Evolutionary conservation across 345 rosid species (phyloP).

Genomic region (Bruguiera gymnorhiza): DNA sequence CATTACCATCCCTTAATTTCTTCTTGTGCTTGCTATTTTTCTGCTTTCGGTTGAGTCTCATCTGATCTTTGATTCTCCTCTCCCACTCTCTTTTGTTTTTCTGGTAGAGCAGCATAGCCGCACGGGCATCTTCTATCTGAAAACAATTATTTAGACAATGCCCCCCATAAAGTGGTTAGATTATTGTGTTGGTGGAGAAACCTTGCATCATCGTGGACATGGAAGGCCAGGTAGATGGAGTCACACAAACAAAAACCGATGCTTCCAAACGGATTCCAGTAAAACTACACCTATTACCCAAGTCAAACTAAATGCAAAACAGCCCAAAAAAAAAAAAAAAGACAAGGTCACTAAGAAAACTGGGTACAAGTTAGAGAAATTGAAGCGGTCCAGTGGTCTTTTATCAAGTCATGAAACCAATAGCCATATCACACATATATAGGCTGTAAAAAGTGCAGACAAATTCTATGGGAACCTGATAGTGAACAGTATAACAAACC

Average conservation of each 20-base stretch:
- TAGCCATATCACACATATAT: background rate
- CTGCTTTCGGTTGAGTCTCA: conserved; percentile 51
- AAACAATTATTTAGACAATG: background rate
- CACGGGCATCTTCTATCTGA: conserved; percentile 83
- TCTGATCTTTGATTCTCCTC: conserved; percentile 55
- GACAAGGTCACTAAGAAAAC: too few relatives aligned
- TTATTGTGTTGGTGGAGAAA: too few relatives aligned
- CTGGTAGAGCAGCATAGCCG: conserved; percentile 84
- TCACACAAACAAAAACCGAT: too few relatives aligned
- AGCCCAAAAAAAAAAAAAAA: too few relatives aligned
- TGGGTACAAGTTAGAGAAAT: background rate
- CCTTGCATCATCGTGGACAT: too few relatives aligned
- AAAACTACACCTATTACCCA: too few relatives aligned
- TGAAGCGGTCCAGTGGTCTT: too few relatives aligned
- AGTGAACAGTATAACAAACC: background rate
- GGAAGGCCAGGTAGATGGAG: too few relatives aligned
- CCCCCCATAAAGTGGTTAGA: background rate
- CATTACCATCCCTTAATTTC: conserved; percentile 28
- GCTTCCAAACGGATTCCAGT: too few relatives aligned
- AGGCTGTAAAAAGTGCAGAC: background rate
- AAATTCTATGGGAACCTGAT: background rate
- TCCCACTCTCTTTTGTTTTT: conserved; percentile 75
- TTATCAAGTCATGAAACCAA: background rate
- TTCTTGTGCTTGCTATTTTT: conserved; percentile 65
- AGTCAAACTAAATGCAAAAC: too few relatives aligned